Evolutionary conservation across 2,329 filamentous ascomycete species (phyloP).

Genomic region (Dactylellina leptospora): DNA sequence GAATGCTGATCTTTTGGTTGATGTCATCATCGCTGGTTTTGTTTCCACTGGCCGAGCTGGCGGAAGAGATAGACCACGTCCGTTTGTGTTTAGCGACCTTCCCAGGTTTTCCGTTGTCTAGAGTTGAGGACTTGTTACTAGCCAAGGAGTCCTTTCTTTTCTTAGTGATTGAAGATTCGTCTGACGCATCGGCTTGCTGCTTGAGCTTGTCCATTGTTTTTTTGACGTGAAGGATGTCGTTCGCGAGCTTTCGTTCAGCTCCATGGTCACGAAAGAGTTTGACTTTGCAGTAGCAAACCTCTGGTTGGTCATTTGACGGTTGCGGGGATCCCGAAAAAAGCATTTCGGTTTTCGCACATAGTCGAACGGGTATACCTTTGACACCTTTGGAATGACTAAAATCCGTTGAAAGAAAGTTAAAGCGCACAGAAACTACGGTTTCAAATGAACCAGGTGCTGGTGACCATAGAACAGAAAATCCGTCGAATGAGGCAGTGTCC

Average conservation of each 20-base stretch:
- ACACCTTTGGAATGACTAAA: slow-evolving; percentile 99
- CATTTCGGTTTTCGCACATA: slow-evolving; percentile 88
- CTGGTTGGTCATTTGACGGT: slow-evolving; percentile 65
- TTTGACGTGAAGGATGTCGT: slow-evolving; percentile 92
- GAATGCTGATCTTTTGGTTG: slow-evolving; percentile 77
- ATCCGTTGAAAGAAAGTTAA: slow-evolving; percentile 98
- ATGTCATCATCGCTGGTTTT: slow-evolving; percentile 73
- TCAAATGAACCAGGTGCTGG: slow-evolving; percentile 76
- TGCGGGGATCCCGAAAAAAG: slow-evolving; percentile 67
- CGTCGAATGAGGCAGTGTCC: slow-evolving; percentile 85
- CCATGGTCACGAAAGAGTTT: slow-evolving; percentile 97
- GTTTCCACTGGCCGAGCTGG: slow-evolving; percentile 68
- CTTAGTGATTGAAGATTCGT: slow-evolving; percentile 70
- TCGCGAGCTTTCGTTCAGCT: slow-evolving; percentile 91
- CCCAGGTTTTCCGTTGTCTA: slow-evolving; percentile 70
- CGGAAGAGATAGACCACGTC: slow-evolving; percentile 93
- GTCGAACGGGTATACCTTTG: slow-evolving; percentile 91
- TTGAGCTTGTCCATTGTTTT: slow-evolving; percentile 97
- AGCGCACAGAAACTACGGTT: slow-evolving; percentile 87
- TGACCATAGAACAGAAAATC: slow-evolving; percentile 90
- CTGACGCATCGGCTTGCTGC: slow-evolving; percentile 82
- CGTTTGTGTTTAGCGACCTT: slow-evolving; percentile 90
- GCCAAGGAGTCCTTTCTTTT: slow-evolving; percentile 66
- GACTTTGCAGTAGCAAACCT: slow-evolving; percentile 94
- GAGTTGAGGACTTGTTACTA: slow-evolving; percentile 58